phyloP scores from a whole-genome alignment of 306 rosid species.

The Cotoneaster glaucophyllus region DNA sequence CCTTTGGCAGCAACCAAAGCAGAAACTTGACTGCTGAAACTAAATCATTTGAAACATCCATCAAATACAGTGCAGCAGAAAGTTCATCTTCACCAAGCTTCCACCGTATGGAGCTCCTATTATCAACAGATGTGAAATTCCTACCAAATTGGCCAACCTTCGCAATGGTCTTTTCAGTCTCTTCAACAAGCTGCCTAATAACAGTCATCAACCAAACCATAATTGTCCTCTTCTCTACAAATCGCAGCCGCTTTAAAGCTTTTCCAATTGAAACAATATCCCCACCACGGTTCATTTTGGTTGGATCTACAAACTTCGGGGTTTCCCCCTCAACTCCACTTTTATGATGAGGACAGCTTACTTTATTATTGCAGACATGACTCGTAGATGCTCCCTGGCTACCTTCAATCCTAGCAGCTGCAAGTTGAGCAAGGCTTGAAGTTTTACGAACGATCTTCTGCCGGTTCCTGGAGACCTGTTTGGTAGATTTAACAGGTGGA shows the following conservation, averaged over 20 bases:
- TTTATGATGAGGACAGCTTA: slow-evolving; percentile 80
- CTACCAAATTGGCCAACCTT: slow-evolving; percentile 79
- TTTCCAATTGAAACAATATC: slow-evolving; percentile 75
- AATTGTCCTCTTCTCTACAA: slow-evolving; percentile 73
- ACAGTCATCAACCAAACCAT: slow-evolving; percentile 63
- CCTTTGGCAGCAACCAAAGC: slow-evolving; percentile 91
- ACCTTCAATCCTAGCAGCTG: slow-evolving; percentile 88
- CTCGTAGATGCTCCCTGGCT: slow-evolving; percentile 98
- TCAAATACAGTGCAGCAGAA: slow-evolving; percentile 62
- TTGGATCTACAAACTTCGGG: slow-evolving; percentile 47
- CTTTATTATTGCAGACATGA: slow-evolving; percentile 81
- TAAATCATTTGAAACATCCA: slow-evolving; percentile 71
- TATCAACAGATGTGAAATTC: slow-evolving; percentile 50
- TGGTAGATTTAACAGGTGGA: slow-evolving; percentile 54
- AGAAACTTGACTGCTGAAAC: slow-evolving; percentile 77
- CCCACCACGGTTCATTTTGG: slow-evolving; percentile 26
- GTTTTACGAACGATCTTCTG: slow-evolving; percentile 72
- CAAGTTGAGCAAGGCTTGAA: slow-evolving; percentile 81
- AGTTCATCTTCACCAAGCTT: slow-evolving; percentile 90
- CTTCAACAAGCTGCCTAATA: slow-evolving; percentile 62
- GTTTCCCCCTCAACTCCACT: slow-evolving; percentile 54
- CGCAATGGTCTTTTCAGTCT: slow-evolving; percentile 46
- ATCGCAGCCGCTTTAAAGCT: slow-evolving; percentile 54
- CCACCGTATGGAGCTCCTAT: slow-evolving; percentile 61
- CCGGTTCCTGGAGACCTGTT: slow-evolving; percentile 64